Conservation (phyloP, 169 alveolate species). For the Cyclospora cayetanensis region DNA sequence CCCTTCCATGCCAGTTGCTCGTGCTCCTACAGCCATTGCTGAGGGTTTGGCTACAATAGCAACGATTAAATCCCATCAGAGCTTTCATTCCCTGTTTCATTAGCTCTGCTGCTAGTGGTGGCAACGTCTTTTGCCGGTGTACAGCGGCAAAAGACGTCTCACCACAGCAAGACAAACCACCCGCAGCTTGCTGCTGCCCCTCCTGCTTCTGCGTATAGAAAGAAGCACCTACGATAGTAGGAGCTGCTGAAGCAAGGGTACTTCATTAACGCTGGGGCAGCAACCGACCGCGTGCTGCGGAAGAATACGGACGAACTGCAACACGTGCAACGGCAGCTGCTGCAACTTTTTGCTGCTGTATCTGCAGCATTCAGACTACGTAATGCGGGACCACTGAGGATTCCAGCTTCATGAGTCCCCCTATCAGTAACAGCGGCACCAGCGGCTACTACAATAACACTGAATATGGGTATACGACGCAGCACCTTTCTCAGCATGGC, state of each 20-base stretch:
- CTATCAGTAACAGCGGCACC: neutral
- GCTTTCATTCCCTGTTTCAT: no score
- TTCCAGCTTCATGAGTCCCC: neutral
- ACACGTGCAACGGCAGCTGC: neutral
- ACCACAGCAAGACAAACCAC: no score
- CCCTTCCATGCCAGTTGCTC: no score
- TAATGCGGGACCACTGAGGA: neutral
- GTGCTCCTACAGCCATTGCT: no score
- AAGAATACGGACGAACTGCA: no score
- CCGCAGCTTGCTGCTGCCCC: neutral
- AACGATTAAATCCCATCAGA: no score
- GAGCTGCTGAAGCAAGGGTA: neutral
- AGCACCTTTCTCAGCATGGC: neutral
- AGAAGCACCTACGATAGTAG: neutral
- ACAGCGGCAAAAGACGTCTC: no score
- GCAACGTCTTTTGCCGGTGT: no score
- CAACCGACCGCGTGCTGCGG: neutral
- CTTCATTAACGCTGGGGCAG: neutral
- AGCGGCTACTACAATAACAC: neutral
- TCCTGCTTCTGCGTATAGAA: neutral
- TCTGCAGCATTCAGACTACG: neutral
- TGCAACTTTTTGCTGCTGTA: neutral
- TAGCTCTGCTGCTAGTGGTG: no score
- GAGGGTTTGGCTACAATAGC: no score
- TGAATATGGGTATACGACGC: neutral